A percentile compares a stretch with the other conserved stretches of the same genome.
Conservation (phyloP, 1,139 yeast species). For the Sugiyamaella xylanicola region DNA sequence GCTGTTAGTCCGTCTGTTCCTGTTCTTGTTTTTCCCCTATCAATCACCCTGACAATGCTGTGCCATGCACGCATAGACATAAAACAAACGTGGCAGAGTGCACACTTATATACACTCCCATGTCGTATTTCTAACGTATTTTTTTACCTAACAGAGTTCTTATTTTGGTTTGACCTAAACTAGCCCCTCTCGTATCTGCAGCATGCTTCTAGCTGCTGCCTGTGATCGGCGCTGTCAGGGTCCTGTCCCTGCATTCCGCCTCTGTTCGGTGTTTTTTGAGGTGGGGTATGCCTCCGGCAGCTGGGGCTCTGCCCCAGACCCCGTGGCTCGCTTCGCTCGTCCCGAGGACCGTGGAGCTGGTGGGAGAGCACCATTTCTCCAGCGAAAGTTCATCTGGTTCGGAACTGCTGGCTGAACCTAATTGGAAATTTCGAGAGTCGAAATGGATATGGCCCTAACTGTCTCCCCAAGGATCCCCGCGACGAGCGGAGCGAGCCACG, state of each 20-base stretch:
- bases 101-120: neutral
- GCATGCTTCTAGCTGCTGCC: neutral
- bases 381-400: too few species aligned
- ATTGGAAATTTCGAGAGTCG: too few species aligned
- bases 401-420: too few species aligned
- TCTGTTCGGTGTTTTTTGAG: too few species aligned
- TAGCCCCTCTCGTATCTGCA: neutral
- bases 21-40: neutral
- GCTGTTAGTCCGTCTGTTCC: too few species aligned
- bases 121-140: neutral
- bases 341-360: neutral
- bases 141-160: neutral
- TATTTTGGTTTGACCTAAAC: neutral
- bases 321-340: neutral
- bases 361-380: neutral
- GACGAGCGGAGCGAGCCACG: neutral
- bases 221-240: slow-evolving; percentile 2
- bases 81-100: neutral
- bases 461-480: neutral
- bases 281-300: neutral
- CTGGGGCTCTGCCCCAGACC: neutral
- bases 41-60: too few species aligned
- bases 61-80: neutral
- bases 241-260: neutral
- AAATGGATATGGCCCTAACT: too few species aligned